Base-by-base conservation (phyloP, 2,329 filamentous ascomycete species). In the Fusarium duplospermum region DNA sequence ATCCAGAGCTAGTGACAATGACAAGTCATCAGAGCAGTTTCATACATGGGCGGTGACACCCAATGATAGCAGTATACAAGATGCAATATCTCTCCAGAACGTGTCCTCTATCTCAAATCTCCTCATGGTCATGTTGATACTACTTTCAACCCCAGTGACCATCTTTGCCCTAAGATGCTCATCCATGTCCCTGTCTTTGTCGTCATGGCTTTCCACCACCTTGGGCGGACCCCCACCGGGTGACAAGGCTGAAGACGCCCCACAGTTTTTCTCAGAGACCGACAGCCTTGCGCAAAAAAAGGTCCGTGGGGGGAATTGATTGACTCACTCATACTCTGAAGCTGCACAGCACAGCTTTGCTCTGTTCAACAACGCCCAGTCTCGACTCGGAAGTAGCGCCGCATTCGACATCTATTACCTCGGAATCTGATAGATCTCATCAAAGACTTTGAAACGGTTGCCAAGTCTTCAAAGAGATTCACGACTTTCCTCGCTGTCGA, bases 281-380 rank as follows among this genome's bases (percentile, higher is more conserved):
- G 64, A 71, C 65, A 78, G 77, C 77, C 77, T 78, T 70, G 76
- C 73, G 69, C 67, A 77, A 77, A 78, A 78, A 78, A 78, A 69
- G 68, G 66, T 73, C 71, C 70, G 67, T 67, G 57, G 52, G 66
- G 67, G 67, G 65, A 71, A 69, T 64, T 64, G 74, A 66, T 76
- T 78, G 76, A 78, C 73, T 78, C 76, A 78, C 70, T 58, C 63
- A 33, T 45, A 59, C 73, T 72, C 67, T 57, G 38, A 64, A 69
- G 62, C 63, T 61, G 52, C 54, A 70, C 60, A 33, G 4, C 36
- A 57, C 66, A 31, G 29, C 57, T 72, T 70, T 24, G 45, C 65
- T 62, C 54, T 70, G 62, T 52, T 60, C 56, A 29, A 61, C 69
- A 52, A 72, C 69, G 7, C 24, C 57, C 59, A 57, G 11, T 38